Percentiles rank a stretch among this genome's conserved stretches.
phyloP scores from a whole-genome alignment of 2,329 filamentous ascomycete species.

The Sporothrix brasiliensis region DNA sequence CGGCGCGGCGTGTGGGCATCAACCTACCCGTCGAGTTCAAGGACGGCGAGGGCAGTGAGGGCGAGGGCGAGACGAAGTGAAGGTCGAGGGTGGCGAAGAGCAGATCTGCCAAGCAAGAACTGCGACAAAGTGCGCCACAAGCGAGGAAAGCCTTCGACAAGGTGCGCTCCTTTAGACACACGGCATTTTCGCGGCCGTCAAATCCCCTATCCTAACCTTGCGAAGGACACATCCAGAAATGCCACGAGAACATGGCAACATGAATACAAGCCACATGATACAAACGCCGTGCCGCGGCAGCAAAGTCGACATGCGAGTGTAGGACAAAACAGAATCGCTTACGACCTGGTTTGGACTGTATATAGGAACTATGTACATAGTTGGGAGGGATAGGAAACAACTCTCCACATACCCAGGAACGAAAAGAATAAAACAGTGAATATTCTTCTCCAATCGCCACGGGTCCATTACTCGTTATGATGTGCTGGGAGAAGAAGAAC shows the following conservation, averaged over 20 bases:
- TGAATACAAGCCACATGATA: neutral
- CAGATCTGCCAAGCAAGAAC: neutral
- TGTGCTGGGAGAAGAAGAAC: neutral
- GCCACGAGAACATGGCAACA: neutral
- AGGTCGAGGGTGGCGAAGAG: neutral
- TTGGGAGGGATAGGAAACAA: neutral
- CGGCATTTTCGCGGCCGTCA: neutral
- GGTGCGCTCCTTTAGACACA: neutral
- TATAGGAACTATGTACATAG: constrained; percentile 19
- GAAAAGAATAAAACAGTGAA: neutral
- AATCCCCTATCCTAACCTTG: neutral
- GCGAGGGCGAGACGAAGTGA: constrained; percentile 11
- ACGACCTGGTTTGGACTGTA: neutral
- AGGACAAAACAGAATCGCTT: neutral
- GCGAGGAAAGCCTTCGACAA: neutral
- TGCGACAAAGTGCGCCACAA: neutral
- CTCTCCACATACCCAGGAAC: neutral
- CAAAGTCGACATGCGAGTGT: neutral
- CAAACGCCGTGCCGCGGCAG: constrained; percentile 12
- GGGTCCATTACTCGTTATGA: constrained; percentile 6
- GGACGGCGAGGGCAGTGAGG: constrained; percentile 3
- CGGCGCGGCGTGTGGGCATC: constrained; percentile 87
- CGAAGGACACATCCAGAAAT: neutral
- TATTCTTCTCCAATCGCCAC: neutral
- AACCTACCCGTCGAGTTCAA: constrained; percentile 71